These are phyloP conservation scores for Puccinia triticina DNA, from an alignment of 1,284 basidiomycete genomes.

Conservation along the genomic window DNA sequence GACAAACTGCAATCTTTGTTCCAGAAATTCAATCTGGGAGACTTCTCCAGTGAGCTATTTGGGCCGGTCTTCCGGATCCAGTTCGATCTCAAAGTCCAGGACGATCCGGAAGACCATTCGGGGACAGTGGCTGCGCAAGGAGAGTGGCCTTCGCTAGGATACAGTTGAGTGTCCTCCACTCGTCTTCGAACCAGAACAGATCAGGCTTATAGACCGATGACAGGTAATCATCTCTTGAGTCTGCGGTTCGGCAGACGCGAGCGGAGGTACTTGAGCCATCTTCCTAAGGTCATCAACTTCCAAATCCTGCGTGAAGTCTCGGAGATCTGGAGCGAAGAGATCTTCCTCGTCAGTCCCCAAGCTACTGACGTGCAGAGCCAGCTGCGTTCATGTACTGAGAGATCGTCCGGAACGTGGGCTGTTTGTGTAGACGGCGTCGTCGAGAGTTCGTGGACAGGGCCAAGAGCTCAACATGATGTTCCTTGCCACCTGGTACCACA, in stretches of 20 bases:
- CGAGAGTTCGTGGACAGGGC: neutral
- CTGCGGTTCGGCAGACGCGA: slow-evolving; percentile 27
- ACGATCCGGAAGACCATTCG: neutral
- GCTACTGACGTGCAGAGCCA: neutral
- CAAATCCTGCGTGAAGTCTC: slow-evolving; percentile 34
- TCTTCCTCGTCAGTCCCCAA: slow-evolving; percentile 26
- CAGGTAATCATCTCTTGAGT: slow-evolving; percentile 47
- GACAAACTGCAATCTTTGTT: neutral
- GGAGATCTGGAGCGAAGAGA: slow-evolving; percentile 29
- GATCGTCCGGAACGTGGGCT: no score
- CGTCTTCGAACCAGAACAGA: neutral
- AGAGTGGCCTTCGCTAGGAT: slow-evolving; percentile 40
- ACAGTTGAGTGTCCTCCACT: slow-evolving; percentile 13
- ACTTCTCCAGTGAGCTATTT: slow-evolving; percentile 14
- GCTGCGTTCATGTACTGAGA: no score
- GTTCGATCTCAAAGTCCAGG: slow-evolving; percentile 24
- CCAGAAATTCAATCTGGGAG: slow-evolving; percentile 26
- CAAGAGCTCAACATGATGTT: slow-evolving; percentile 43
- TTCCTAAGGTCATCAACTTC: slow-evolving; percentile 28
- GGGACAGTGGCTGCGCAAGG: neutral
- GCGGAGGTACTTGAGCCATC: slow-evolving; percentile 35
- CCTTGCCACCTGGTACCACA: slow-evolving; percentile 50
- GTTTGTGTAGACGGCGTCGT: slow-evolving; percentile 32
- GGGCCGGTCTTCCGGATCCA: slow-evolving; percentile 47
- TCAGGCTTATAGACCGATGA: neutral